Conservation (phyloP, 106 monocot species). For the Acorus gramineus region DNA sequence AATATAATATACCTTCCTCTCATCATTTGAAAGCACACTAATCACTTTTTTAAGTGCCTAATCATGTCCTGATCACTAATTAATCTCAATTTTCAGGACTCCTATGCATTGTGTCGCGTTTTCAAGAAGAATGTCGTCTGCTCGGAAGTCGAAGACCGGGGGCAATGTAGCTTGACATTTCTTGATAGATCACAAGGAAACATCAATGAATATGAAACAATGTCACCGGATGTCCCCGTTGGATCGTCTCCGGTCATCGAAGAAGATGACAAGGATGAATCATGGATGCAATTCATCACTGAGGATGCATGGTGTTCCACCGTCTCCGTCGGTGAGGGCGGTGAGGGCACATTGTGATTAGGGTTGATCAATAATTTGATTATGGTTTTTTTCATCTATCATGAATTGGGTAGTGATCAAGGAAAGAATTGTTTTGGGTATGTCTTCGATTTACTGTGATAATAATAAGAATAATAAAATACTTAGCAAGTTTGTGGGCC, state of each 20-base stretch:
- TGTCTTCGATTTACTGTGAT: too few relatives aligned
- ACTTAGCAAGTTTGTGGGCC: too few relatives aligned
- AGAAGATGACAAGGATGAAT: constrained; percentile 66
- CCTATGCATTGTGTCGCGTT: constrained; percentile 76
- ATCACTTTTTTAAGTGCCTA: neutral
- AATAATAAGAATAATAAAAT: too few relatives aligned
- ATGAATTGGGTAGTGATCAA: too few relatives aligned
- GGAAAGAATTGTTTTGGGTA: too few relatives aligned
- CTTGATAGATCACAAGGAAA: constrained; percentile 20
- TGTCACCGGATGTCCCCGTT: constrained; percentile 34
- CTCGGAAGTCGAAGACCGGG: constrained; percentile 37
- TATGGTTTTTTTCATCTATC: too few relatives aligned
- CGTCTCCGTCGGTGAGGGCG: constrained; percentile 23
- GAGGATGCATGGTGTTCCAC: constrained; percentile 76
- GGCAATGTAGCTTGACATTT: constrained; percentile 31
- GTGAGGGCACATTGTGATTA: neutral
- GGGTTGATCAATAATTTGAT: too few relatives aligned
- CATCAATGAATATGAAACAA: constrained; percentile 24
- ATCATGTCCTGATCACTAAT: too few relatives aligned
- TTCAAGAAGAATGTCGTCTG: constrained; percentile 78
- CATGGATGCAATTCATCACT: constrained; percentile 96
- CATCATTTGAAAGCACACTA: neutral
- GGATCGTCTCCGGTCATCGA: constrained; percentile 55
- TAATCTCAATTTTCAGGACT: constrained; percentile 37
- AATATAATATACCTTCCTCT: neutral